Evolutionary conservation across 2,329 filamentous ascomycete genomes (phyloP).

Genomic region (Colletotrichum australisinense): DNA sequence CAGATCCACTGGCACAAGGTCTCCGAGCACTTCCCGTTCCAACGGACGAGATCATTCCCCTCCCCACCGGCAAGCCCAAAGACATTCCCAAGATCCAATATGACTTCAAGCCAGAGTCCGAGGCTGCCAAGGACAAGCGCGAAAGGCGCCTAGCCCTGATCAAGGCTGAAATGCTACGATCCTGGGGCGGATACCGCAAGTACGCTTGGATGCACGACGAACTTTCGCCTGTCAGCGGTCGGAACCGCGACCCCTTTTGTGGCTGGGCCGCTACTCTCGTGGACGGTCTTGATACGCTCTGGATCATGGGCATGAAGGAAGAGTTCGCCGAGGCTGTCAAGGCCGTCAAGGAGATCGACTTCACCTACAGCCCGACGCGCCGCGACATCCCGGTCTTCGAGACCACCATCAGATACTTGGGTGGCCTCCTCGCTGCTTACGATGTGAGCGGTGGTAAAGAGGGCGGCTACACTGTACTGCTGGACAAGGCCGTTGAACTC

Average conservation of each 20-base stretch:
- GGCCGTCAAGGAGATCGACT: conserved; percentile 80
- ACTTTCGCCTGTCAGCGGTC: conserved; percentile 77
- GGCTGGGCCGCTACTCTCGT: conserved; percentile 92
- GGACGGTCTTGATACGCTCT: conserved; percentile 84
- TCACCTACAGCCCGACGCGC: conserved; percentile 74
- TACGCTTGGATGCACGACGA: conserved; percentile 91
- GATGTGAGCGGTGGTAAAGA: conserved; percentile 78
- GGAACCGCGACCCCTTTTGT: conserved; percentile 83
- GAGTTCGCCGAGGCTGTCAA: conserved; percentile 85
- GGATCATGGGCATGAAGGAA: conserved; percentile 83
- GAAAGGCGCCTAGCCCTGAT: conserved; percentile 73
- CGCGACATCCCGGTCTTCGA: conserved; percentile 89
- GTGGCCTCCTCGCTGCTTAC: conserved; percentile 86
- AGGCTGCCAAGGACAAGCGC: conserved; percentile 69
- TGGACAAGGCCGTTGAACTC: conserved; percentile 83
- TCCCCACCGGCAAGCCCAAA: conserved; percentile 79
- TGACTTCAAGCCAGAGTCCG: conserved; percentile 74
- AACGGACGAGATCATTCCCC: conserved; percentile 74
- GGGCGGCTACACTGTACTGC: conserved; percentile 71
- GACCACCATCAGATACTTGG: conserved; percentile 90
- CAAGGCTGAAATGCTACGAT: conserved; percentile 78
- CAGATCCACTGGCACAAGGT: conserved; percentile 78
- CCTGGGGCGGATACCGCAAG: conserved; percentile 85
- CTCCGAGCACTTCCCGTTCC: conserved; percentile 81
- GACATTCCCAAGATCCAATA: conserved; percentile 82